Evolutionary conservation across 371 early-diverging fungal species (phyloP).

Genomic region (Conidiobolus incongruus): DNA sequence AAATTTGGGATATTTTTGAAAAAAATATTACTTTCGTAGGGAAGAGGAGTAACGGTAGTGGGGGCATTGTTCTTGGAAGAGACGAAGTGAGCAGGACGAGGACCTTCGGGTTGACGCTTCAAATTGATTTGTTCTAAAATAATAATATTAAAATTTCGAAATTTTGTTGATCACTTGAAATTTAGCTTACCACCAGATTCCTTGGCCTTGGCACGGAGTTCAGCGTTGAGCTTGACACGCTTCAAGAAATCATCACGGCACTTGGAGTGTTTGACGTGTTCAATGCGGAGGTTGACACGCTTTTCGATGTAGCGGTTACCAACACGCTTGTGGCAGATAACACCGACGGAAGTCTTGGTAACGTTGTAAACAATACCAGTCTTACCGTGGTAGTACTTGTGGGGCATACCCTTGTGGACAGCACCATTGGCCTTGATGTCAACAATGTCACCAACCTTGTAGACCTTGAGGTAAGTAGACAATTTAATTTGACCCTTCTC

Average conservation of each 20-base stretch:
- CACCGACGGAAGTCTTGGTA: conserved; percentile 94
- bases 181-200: conserved; percentile 15
- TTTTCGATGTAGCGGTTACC: conserved; percentile 97
- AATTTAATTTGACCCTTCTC: conserved; percentile 80
- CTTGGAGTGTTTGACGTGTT: conserved; percentile 99
- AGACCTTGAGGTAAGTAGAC: conserved; percentile 91
- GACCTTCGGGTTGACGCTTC: conserved; percentile 86
- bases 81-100: conserved; percentile 79
- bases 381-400: conserved; percentile 99
- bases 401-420: conserved; percentile 99
- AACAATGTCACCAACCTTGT: conserved; percentile 97
- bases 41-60: conserved; percentile 76
- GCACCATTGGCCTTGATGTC: conserved; percentile 95
- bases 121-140: conserved; percentile 30
- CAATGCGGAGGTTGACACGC: conserved; percentile 95
- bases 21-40: conserved; percentile 94
- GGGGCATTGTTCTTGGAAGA: conserved; percentile 75
- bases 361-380: conserved; percentile 98
- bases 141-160: conserved; percentile 4
- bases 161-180: background rate
- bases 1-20: too few species aligned
- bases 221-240: conserved; percentile 89
- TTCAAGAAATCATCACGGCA: conserved; percentile 96
- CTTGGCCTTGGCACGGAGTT: conserved; percentile 48
- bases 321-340: conserved; percentile 95